A percentile compares a stretch with the other conserved stretches of the same genome.
These are phyloP conservation scores for Cryphonectria radicalis DNA, from an alignment of 2,329 filamentous ascomycete species.

Conservation along the genomic window DNA sequence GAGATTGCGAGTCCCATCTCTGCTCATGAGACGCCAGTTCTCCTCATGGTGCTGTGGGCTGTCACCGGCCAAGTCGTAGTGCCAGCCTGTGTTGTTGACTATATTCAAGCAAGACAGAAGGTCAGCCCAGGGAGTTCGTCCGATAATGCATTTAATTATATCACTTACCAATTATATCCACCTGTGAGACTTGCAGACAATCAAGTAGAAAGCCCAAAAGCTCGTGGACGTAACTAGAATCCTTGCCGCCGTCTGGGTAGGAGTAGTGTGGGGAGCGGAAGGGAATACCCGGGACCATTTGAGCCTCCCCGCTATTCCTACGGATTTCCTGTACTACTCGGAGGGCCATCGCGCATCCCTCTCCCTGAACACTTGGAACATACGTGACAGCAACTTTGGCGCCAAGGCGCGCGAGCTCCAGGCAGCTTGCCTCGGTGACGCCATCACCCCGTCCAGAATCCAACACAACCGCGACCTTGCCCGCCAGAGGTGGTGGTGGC, in stretches of 20 bases:
- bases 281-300: not conserved
- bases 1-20: conserved; percentile 6
- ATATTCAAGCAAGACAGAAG: not conserved
- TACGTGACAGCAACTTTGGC: conserved; percentile 9
- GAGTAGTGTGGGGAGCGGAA: conserved; percentile 2
- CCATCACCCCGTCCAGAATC: conserved; percentile 4
- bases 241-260: not conserved
- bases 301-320: not conserved
- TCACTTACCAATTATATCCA: too few relatives aligned
- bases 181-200: not conserved
- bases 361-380: not conserved
- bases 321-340: not conserved
- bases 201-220: not conserved
- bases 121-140: not conserved
- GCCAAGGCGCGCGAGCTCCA: conserved; percentile 3
- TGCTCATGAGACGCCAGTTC: not conserved
- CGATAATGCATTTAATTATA: not conserved
- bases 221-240: not conserved
- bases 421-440: conserved; percentile 7
- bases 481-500: not conserved
- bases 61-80: not conserved
- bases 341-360: not conserved
- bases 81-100: conserved; percentile 18
- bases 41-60: not conserved
- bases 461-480: not conserved